Evolutionary conservation across 208 protist species (phyloP).

Genomic region (Leptomonas pyrrhocoris): DNA sequence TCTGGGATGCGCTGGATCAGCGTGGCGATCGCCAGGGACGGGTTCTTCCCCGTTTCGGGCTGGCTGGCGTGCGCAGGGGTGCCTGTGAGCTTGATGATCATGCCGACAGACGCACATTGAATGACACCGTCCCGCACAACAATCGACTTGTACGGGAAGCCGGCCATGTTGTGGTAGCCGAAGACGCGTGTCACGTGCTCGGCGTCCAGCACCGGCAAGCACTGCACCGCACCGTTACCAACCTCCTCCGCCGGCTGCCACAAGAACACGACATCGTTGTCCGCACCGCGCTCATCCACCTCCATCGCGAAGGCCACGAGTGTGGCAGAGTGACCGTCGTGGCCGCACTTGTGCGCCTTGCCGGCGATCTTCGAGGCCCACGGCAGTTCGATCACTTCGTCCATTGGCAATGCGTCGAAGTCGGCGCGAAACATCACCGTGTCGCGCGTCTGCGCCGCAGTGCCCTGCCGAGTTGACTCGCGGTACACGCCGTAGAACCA

Average conservation of each 20-base stretch:
- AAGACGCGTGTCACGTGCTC: conserved; percentile 45
- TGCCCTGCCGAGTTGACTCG: background rate
- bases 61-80: conserved; percentile 41
- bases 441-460: conserved; percentile 19
- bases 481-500: conserved; percentile 52
- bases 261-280: conserved; percentile 50
- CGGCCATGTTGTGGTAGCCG: conserved; percentile 52
- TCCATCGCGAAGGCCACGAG: conserved; percentile 51
- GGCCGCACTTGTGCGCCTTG: conserved; percentile 53
- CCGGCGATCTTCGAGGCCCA: conserved; percentile 43
- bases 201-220: conserved; percentile 41
- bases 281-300: conserved; percentile 46
- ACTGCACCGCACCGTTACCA: conserved; percentile 39
- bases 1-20: conserved; percentile 43
- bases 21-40: conserved; percentile 37
- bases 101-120: conserved; percentile 42
- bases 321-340: conserved; percentile 46
- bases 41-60: conserved; percentile 45
- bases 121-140: conserved; percentile 45
- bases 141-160: conserved; percentile 40
- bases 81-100: conserved; percentile 50
- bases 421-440: conserved; percentile 47
- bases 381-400: conserved; percentile 38
- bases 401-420: conserved; percentile 50
- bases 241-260: conserved; percentile 54